A percentile compares a stretch with the other conserved stretches of the same genome.
phyloP scores from a whole-genome alignment of 2,329 filamentous ascomycete genomes.

The Beauveria pseudobassiana region DNA sequence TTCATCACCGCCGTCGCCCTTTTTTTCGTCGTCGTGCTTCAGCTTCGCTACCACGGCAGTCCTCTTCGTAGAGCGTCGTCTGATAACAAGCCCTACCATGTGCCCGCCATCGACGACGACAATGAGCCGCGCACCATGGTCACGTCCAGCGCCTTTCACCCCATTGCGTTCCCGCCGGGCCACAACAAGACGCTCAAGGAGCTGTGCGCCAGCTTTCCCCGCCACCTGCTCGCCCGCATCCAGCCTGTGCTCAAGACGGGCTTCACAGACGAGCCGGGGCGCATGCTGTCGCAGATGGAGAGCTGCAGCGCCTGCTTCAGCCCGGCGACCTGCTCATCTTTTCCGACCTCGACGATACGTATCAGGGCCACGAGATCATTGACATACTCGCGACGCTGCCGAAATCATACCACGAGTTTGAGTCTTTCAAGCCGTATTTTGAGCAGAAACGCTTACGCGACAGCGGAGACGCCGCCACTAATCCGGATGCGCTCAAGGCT shows the following conservation, averaged over 20 bases:
- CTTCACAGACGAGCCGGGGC: background rate
- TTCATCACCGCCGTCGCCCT: background rate
- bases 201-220: constrained; percentile 23
- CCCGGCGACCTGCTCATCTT: constrained; percentile 36
- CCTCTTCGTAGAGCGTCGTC: background rate
- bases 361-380: constrained; percentile 34
- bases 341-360: constrained; percentile 41
- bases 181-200: constrained; percentile 15
- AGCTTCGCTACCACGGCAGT: background rate
- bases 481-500: constrained; percentile 22
- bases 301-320: constrained; percentile 37
- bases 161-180: constrained; percentile 18
- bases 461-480: constrained; percentile 25
- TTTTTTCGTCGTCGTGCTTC: background rate
- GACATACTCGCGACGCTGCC: constrained; percentile 41
- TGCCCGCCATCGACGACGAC: background rate
- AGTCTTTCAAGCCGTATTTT: constrained; percentile 32
- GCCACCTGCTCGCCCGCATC: constrained; percentile 18
- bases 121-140: background rate
- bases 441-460: constrained; percentile 29
- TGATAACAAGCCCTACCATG: background rate
- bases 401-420: constrained; percentile 24
- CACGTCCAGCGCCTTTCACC: constrained; percentile 5
- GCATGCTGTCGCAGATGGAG: constrained; percentile 34
- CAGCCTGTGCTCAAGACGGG: constrained; percentile 37